Evolutionary conservation across 169 alveolate genomes (phyloP).

Genomic region (Eimeria praecox): DNA sequence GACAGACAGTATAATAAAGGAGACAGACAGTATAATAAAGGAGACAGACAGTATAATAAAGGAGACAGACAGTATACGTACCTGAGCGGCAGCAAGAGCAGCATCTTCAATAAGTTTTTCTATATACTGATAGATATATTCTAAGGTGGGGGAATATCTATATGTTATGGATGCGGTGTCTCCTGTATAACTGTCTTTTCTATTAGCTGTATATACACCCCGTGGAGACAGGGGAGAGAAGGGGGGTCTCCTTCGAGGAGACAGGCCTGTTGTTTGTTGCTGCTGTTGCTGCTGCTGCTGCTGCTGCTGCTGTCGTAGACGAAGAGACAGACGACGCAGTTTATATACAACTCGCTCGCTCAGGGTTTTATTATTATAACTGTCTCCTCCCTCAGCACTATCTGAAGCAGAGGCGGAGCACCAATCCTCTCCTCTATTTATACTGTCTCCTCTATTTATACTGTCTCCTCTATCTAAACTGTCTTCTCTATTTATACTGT

Average conservation of each 20-base stretch:
- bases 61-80: background rate
- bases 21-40: background rate
- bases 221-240: conserved; percentile 32
- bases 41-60: too few relatives aligned
- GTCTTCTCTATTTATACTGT: too few relatives aligned
- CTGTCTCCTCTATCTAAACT: too few relatives aligned
- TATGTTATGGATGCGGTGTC: background rate
- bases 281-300: background rate
- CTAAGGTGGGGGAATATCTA: background rate
- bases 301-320: background rate
- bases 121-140: background rate
- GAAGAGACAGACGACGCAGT: conserved; percentile 16
- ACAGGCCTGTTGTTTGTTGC: background rate
- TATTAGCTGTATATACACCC: background rate
- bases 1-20: too few relatives aligned
- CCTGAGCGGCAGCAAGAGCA: conserved; percentile 34
- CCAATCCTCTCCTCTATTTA: too few relatives aligned
- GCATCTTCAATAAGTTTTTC: background rate
- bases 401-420: background rate
- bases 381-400: background rate
- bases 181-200: background rate
- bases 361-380: background rate
- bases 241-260: conserved; percentile 5
- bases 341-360: background rate
- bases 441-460: too few relatives aligned